A percentile compares a stretch with the other conserved stretches of the same genome.
phyloP scores from a whole-genome alignment of 108 stramenopile genomes.

The Nitzschia sp. region DNA sequence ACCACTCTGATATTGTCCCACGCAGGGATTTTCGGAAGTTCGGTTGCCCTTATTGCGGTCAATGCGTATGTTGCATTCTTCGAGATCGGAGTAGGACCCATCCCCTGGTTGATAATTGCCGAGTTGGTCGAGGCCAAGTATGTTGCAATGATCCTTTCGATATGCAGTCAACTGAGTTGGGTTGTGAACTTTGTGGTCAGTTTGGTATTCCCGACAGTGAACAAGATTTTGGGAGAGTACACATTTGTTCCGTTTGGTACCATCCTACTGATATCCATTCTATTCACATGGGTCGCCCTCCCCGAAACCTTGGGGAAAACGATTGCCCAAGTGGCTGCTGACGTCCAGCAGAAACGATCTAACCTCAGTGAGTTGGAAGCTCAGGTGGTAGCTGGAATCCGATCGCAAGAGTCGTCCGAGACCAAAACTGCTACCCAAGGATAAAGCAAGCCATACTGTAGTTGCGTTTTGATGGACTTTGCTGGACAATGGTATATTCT shows the following conservation, averaged over 20 bases:
- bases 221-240: slow-evolving; percentile 40
- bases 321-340: neutral
- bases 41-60: slow-evolving; percentile 51
- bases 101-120: slow-evolving; percentile 61
- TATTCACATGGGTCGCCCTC: slow-evolving; percentile 22
- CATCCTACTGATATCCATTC: slow-evolving; percentile 17
- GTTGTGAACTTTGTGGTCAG: slow-evolving; percentile 81
- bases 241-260: slow-evolving; percentile 46
- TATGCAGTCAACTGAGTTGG: slow-evolving; percentile 75
- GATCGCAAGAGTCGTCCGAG: no score
- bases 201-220: slow-evolving; percentile 67
- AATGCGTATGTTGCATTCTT: slow-evolving; percentile 69
- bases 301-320: slow-evolving; percentile 40
- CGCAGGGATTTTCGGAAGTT: slow-evolving; percentile 35
- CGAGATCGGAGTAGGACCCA: slow-evolving; percentile 82
- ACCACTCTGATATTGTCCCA: slow-evolving; percentile 31
- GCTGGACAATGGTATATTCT: no score
- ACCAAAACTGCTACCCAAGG: no score
- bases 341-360: slow-evolving; percentile 3
- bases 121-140: slow-evolving; percentile 74
- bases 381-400: no score
- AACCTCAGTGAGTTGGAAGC: no score
- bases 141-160: slow-evolving; percentile 53
- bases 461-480: no score
- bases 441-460: no score